Conservation (phyloP, 257 asterid species). For the Ballota nigra region DNA sequence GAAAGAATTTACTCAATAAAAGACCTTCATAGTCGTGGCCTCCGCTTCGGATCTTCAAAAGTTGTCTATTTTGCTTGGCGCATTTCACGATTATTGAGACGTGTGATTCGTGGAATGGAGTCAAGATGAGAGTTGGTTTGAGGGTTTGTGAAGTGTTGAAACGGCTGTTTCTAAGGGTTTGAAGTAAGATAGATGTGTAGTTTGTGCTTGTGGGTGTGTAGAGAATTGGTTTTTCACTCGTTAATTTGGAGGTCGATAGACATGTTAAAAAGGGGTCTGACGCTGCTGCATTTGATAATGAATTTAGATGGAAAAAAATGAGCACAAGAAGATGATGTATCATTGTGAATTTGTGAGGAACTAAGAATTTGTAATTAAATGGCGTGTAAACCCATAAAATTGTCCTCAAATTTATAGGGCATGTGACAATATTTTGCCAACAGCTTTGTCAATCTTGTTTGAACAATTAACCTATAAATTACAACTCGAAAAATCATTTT, state of each 20-base stretch:
- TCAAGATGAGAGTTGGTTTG: constrained; percentile 17
- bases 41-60: constrained; percentile 30
- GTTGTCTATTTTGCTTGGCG: not conserved
- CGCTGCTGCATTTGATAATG: constrained; percentile 11
- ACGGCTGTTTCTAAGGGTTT: constrained; percentile 25
- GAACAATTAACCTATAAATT: no score
- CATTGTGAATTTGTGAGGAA: no score
- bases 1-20: no score
- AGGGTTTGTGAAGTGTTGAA: constrained; percentile 23
- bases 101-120: constrained; percentile 25
- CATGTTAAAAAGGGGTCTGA: constrained; percentile 7
- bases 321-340: not conserved
- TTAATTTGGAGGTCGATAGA: not conserved
- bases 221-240: constrained; percentile 7
- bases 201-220: constrained; percentile 12
- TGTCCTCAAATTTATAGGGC: no score
- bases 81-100: constrained; percentile 20
- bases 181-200: constrained; percentile 9
- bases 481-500: no score
- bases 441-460: no score
- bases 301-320: not conserved
- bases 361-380: no score
- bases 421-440: no score
- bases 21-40: constrained; percentile 35
- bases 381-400: no score